Conservation (phyloP, 495 filamentous ascomycete genomes). For the Penicillium longicatenatum region DNA sequence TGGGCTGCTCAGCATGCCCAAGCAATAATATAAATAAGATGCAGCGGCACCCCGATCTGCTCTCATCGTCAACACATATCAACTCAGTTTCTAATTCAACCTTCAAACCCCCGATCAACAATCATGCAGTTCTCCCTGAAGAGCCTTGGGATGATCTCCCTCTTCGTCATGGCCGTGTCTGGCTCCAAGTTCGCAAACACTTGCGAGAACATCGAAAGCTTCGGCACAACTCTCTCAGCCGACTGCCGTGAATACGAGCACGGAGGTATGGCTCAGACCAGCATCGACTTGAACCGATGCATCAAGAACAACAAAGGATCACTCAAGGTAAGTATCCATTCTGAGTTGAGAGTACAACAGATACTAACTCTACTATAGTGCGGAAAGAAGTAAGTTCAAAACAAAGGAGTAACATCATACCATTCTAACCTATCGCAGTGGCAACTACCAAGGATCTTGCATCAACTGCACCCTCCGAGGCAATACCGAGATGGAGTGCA, state of each 20-base stretch:
- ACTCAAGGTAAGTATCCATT: constrained; percentile 10
- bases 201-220: constrained; percentile 20
- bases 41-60: neutral
- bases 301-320: constrained; percentile 23
- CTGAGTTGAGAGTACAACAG: neutral
- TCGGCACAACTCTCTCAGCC: constrained; percentile 15
- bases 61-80: neutral
- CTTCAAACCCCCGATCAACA: neutral
- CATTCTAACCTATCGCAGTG: constrained; percentile 9
- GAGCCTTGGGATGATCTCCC: constrained; percentile 18
- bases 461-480: constrained; percentile 25
- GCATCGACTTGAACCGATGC: constrained; percentile 23
- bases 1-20: neutral
- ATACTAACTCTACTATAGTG: constrained; percentile 18
- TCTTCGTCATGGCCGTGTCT: constrained; percentile 18
- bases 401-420: neutral
- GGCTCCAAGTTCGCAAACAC: constrained; percentile 25
- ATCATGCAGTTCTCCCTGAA: constrained; percentile 27
- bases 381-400: constrained; percentile 24
- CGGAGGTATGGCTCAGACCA: constrained; percentile 10
- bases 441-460: constrained; percentile 21
- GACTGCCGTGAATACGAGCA: constrained; percentile 19
- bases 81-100: neutral
- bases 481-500: constrained; percentile 20
- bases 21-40: constrained; percentile 3